Conservation (phyloP, 164 flowering plant genomes). For the Vitis riparia region DNA sequence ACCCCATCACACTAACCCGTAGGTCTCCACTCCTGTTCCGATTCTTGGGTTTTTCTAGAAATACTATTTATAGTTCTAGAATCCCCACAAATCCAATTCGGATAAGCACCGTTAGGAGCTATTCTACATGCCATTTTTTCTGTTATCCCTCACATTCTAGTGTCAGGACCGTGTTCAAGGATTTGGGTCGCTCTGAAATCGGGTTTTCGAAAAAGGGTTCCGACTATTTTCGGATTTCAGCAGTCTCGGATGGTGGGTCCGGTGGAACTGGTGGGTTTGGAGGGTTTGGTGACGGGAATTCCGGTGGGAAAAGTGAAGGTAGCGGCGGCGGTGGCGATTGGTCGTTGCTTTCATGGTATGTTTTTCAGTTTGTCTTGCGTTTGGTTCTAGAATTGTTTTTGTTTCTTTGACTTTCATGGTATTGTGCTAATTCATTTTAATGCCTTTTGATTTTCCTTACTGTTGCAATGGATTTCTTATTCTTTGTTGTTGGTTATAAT, state of each 20-base stretch:
- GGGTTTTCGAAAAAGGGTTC: slow-evolving; percentile 16
- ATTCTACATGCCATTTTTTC: slow-evolving; percentile 11
- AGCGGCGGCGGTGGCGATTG: slow-evolving; percentile 36
- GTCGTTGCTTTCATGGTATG: slow-evolving; percentile 62
- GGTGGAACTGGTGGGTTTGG: slow-evolving; percentile 50
- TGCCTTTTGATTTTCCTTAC: not conserved
- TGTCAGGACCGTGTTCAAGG: slow-evolving; percentile 12
- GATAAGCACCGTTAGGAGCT: slow-evolving; percentile 4
- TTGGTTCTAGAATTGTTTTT: not conserved
- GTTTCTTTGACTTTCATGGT: not conserved
- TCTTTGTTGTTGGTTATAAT: too few relatives aligned
- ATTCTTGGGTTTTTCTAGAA: slow-evolving; percentile 14
- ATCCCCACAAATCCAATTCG: slow-evolving; percentile 13
- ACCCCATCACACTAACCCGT: slow-evolving; percentile 18
- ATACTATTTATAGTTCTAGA: slow-evolving; percentile 20
- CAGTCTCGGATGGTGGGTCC: slow-evolving; percentile 42
- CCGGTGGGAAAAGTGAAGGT: slow-evolving; percentile 37
- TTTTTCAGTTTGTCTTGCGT: not conserved
- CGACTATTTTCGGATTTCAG: slow-evolving; percentile 33
- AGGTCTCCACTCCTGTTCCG: slow-evolving; percentile 24
- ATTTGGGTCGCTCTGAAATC: slow-evolving; percentile 17
- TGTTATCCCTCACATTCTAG: slow-evolving; percentile 13
- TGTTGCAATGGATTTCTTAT: too few relatives aligned
- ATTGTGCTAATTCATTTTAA: not conserved
- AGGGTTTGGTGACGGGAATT: slow-evolving; percentile 39